Evolutionary conservation across 768 basidiomycete species (phyloP), one percentile per base, ranked within the genome.

Genomic region (Russula sp.): DNA sequence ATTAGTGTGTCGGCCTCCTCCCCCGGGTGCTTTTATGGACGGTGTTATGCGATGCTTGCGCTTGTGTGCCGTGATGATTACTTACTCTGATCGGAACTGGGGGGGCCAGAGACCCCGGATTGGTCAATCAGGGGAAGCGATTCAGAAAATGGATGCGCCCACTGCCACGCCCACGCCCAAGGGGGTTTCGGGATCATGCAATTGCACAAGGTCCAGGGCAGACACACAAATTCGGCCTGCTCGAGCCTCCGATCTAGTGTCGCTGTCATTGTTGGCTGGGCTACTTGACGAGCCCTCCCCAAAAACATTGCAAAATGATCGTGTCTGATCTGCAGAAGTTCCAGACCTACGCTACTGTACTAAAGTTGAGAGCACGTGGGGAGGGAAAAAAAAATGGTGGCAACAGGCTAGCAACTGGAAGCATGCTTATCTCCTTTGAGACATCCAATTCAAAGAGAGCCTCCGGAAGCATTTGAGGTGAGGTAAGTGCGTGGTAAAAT

Each of bases 391-490:
- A n/a, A 11, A 59, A 16, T 29, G 9, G 25, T 38, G 25, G 42
- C 50, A 59, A 59, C 50, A 45, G 50, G 52, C 52, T 54, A 60
- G 52, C 42, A 35, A 57, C 38, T 39, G 29, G 16, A 46, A 39
- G n/a, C 35, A 35, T 1, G 45, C 52, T 60, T 60, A 29, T 34
- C 59, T 54, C 38, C 32, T 55, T 57, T 47, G 3, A 58, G 55
- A 45, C 18, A 29, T 25, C 11, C 42, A 45, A 45, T 61, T 56
- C 36, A 34, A 45, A 56, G 16, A 14, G 36, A 29, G 22, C 7
- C n/a, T 8, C n/a, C 46, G 9, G 52, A 7, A 9, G 5, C 25
- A 35, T 22, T 51, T 36, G 43, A 52, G 36, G 38, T 58, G 57
- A 58, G 57, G 57, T 58, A 58, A 49, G 41, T 11, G 13, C 22